Evolutionary conservation across 306 rosid species (phyloP).

Genomic region (Vigna hirtella): DNA sequence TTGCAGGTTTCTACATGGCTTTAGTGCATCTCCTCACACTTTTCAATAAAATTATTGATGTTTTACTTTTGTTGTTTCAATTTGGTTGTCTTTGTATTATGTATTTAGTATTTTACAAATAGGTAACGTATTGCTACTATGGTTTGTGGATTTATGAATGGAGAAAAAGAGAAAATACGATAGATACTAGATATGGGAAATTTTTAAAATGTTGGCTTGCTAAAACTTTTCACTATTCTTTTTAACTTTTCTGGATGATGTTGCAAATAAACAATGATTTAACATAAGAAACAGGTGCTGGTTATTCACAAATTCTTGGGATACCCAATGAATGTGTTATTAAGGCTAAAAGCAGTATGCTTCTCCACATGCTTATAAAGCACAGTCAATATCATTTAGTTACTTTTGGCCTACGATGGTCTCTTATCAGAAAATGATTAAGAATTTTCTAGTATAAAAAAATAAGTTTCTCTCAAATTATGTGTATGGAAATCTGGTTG

Average conservation of each 20-base stretch:
- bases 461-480: slow-evolving; percentile 6
- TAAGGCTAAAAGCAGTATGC: slow-evolving; percentile 24
- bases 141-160: slow-evolving; percentile 34
- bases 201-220: slow-evolving; percentile 24
- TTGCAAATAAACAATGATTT: slow-evolving; percentile 23
- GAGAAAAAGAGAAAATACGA: background rate
- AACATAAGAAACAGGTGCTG: background rate
- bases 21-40: slow-evolving; percentile 44
- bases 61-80: slow-evolving; percentile 21
- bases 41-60: slow-evolving; percentile 25
- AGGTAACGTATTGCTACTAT: slow-evolving; percentile 16
- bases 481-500: slow-evolving; percentile 2
- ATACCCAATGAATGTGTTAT: background rate
- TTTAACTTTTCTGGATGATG: slow-evolving; percentile 32
- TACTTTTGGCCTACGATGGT: slow-evolving; percentile 25
- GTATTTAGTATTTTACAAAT: slow-evolving; percentile 22
- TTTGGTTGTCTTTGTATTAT: slow-evolving; percentile 34
- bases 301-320: background rate
- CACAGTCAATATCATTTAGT: slow-evolving; percentile 12
- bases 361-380: slow-evolving; percentile 30
- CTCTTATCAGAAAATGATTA: slow-evolving; percentile 12
- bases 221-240: slow-evolving; percentile 1
- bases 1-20: slow-evolving; percentile 63
- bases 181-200: background rate
- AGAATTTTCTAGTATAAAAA: background rate